phyloP scores from a whole-genome alignment of 352 stramenopile genomes.

The Globisporangium abappressorium region DNA sequence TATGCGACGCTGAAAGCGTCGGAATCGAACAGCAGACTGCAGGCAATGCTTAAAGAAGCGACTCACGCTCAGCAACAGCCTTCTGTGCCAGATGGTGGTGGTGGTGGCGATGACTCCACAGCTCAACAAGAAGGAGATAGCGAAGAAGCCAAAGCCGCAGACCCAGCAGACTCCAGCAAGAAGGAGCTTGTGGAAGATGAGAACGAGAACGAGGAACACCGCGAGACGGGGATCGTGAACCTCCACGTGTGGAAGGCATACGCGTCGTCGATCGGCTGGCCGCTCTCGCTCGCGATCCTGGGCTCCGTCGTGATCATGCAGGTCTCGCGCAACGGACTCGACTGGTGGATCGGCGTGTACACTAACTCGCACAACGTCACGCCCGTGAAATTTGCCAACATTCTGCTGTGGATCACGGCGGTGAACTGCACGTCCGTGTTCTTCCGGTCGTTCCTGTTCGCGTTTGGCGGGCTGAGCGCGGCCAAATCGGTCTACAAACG shows the following conservation, averaged over 20 bases:
- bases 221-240: conserved; percentile 51
- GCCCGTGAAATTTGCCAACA: conserved; percentile 43
- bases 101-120: background rate
- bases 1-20: conserved; percentile 26
- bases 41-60: conserved; percentile 21
- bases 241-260: conserved; percentile 68
- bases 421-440: conserved; percentile 70
- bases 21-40: conserved; percentile 25
- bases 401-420: conserved; percentile 60
- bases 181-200: background rate
- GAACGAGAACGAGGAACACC: conserved; percentile 38
- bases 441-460: conserved; percentile 84
- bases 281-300: conserved; percentile 44
- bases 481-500: conserved; percentile 56
- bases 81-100: background rate
- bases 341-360: conserved; percentile 85
- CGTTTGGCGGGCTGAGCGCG: conserved; percentile 69
- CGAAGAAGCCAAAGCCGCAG: background rate
- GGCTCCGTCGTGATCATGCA: conserved; percentile 71
- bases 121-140: background rate
- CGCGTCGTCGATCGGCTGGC: conserved; percentile 42
- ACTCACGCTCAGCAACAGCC: conserved; percentile 1
- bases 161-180: background rate
- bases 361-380: conserved; percentile 58
- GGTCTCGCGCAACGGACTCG: conserved; percentile 66